Base-by-base conservation (phyloP, 2,329 filamentous ascomycete species). In the Onygenales sp. region DNA sequence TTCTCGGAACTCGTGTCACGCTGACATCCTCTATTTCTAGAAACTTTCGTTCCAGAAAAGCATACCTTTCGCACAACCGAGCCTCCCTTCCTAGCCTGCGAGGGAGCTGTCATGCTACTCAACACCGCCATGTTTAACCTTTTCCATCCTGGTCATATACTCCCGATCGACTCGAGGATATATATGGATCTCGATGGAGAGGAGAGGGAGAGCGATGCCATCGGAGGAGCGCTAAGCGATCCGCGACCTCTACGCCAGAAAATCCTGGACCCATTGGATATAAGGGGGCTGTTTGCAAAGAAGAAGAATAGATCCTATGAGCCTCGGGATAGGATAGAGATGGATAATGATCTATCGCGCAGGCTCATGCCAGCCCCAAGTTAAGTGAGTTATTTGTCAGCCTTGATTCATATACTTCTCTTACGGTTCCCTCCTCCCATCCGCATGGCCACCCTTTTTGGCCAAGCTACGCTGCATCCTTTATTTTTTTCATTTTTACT, bases 61-160 rank as follows among this genome's bases (percentile, higher is more conserved):
- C 54, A 56, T 33, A 33, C 51, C 2, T 47, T 56, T 32, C 45
- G 51, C 13, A 45, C 54, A n/a, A 51, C 33, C 1, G 54, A 56
- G 44, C 37, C 37, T 8, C 54, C 54, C n/a, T 56, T 56, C 13
- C 39, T 56, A 11, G 37, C 42, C 2, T 42, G 42, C 37, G 54
- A 56, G 37, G 54, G 45, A 4, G 11, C 51, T 7, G 10, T 56
- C 4, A 53, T 56, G 51, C 36, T 56, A 4, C 45, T 56, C 3
- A 56, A 55, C 36, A 42, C 46, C 13, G 36, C 11, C 9, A 50
- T 53, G 42, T 55, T 55, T 42, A 55, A 56, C 31, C 11, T 53
- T n/a, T 53, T 56, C 13, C 51, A 56, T 36, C 54, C 54, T 21
- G 46, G 54, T 14, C 33, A 31, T 10, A 46, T 56, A 11, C 47